Base-by-base conservation (phyloP, 441 rosid genomes). In the Euphorbia schlechtendalii region DNA sequence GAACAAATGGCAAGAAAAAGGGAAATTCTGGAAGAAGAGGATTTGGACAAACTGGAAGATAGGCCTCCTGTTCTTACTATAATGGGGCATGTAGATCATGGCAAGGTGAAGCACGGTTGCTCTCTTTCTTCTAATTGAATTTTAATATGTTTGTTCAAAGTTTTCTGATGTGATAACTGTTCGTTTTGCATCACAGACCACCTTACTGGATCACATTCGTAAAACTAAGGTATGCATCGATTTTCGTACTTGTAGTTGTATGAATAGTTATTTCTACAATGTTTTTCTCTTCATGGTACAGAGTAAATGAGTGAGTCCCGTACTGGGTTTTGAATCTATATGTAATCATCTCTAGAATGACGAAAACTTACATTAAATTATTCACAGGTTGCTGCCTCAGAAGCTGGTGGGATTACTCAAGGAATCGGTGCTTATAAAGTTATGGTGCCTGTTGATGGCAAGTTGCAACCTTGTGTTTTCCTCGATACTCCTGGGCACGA, bases 81-180 rank as follows among this genome's bases (percentile, higher is more conserved):
- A 68, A 94, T 94, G 99, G 99, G 99, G 73, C 99, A 94, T 74
- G 99, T 94, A 28, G 99, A 94, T 77, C 99, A 94, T 62, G 99
- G 99, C 74, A 94, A 94, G 88, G 99, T 86, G 20, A 76, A 66
- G 75, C 56, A 57, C 68, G n/a, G 56, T 49, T 14, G 32, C 28
- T 56, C 55, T 52, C n/a, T 41, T 45, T 56, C 17, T 63, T 52
- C 30, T 45, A 36, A 48, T 74, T 5, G 14, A 38, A 5, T 64
- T 70, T 68, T 49, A 55, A n/a, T 61, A 15, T 12, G 34, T 63
- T 24, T 51, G 55, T 68, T 46, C 41, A 63, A 58, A 27, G 54
- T 15, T 71, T 64, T 72, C 77, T 86, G 58, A 82, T 75, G 59
- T 55, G 49, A 71, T 70, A 71, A 52, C 18, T 77, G 64, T 70